Conservation (phyloP, 441 rosid species). For the Metrosideros polymorpha region DNA sequence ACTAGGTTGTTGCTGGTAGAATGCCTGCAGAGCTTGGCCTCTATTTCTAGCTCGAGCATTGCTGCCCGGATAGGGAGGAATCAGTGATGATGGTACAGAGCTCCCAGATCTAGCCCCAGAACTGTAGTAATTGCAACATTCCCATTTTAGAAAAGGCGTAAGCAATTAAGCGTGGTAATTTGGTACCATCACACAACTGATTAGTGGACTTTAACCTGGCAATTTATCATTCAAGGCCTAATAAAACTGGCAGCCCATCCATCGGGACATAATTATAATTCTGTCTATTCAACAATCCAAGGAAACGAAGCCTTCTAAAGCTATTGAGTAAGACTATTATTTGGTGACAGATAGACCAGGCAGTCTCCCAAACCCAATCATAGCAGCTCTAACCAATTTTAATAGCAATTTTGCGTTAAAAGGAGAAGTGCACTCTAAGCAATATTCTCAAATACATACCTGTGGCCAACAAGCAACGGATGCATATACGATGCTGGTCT, state of each 20-base stretch:
- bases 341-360: background rate
- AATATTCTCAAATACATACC: slow-evolving; percentile 28
- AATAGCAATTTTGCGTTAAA: background rate
- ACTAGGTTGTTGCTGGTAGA: slow-evolving; percentile 74
- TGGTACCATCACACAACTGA: background rate
- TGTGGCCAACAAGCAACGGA: slow-evolving; percentile 70
- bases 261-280: background rate
- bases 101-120: slow-evolving; percentile 62
- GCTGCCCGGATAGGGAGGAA: slow-evolving; percentile 86
- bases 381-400: background rate
- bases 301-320: background rate
- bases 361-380: background rate
- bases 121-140: slow-evolving; percentile 19
- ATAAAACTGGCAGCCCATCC: background rate
- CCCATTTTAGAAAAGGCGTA: background rate
- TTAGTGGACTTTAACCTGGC: background rate
- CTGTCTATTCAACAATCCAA: background rate
- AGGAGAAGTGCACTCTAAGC: background rate
- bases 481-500: slow-evolving; percentile 79
- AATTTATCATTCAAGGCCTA: background rate
- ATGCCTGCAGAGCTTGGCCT: slow-evolving; percentile 89
- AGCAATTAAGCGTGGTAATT: background rate
- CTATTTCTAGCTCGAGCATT: slow-evolving; percentile 70
- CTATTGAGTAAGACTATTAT: background rate
- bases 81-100: slow-evolving; percentile 56